These are phyloP conservation scores for Penicillium hordei DNA, from an alignment of 2,329 filamentous ascomycete genomes.

Conservation along the genomic window DNA sequence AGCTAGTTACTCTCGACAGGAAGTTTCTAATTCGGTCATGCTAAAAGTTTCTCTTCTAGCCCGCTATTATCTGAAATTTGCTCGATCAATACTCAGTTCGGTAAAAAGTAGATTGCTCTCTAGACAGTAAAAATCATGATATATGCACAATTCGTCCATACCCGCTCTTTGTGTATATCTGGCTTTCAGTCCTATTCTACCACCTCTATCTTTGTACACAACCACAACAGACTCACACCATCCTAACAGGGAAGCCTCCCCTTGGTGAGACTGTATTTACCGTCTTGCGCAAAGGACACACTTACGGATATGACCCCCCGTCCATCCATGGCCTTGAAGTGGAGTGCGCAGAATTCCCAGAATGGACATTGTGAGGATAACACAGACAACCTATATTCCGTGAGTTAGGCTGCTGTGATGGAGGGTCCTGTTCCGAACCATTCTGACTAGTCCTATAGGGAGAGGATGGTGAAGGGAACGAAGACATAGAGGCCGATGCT, in stretches of 20 bases:
- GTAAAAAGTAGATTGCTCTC: not conserved
- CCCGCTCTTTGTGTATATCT: not conserved
- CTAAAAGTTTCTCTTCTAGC: too few relatives aligned
- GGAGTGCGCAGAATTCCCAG: not conserved
- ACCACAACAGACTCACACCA: not conserved
- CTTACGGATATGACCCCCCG: not conserved
- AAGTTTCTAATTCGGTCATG: not conserved
- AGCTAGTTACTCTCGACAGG: too few relatives aligned
- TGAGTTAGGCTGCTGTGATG: not conserved
- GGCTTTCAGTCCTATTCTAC: too few relatives aligned
- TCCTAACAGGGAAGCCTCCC: not conserved
- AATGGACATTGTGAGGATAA: not conserved
- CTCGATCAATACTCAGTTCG: too few relatives aligned
- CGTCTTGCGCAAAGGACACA: conserved; percentile 13
- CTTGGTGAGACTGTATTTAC: not conserved
- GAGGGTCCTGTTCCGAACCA: not conserved
- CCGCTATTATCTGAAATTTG: too few relatives aligned
- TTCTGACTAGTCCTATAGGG: not conserved
- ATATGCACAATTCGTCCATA: not conserved
- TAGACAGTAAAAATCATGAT: not conserved
- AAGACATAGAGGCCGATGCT: not conserved
- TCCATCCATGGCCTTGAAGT: not conserved
- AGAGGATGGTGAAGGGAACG: not conserved
- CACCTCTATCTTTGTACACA: not conserved
- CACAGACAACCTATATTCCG: conserved; percentile 5